Conservation (phyloP, 164 flowering plant species). For the Vitis rotundifolia region DNA sequence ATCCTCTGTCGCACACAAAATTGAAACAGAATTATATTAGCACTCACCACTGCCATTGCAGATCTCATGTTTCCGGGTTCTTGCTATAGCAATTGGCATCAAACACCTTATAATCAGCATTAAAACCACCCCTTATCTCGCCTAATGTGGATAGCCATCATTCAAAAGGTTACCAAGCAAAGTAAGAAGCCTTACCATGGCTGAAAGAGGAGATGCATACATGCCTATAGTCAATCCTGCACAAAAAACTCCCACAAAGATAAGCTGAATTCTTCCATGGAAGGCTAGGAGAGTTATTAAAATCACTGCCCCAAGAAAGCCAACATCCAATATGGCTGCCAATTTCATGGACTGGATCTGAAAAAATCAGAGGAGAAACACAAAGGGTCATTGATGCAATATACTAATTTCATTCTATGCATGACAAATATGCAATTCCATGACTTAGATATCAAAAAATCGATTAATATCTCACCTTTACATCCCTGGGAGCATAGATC, state of each 20-base stretch:
- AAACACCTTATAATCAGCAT: no score
- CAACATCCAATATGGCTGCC: conserved; percentile 44
- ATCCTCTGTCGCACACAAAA: conserved; percentile 31
- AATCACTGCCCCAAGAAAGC: conserved; percentile 48
- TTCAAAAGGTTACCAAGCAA: background rate
- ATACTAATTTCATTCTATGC: background rate
- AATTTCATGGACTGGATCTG: conserved; percentile 51
- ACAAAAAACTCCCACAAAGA: conserved; percentile 56
- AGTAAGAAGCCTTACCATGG: conserved; percentile 45
- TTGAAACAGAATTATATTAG: no score
- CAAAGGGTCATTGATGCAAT: background rate
- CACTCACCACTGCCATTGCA: no score
- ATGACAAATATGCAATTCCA: no score
- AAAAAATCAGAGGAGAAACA: background rate
- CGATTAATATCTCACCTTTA: conserved; percentile 36
- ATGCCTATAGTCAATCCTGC: conserved; percentile 63
- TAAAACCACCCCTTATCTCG: no score
- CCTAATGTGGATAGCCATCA: no score
- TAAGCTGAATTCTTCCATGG: conserved; percentile 35
- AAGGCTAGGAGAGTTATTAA: conserved; percentile 44
- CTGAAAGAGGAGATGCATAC: conserved; percentile 67
- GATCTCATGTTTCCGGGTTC: no score
- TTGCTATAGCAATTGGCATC: no score
- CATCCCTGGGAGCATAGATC: conserved; percentile 56
- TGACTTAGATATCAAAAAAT: background rate